Base-by-base conservation (phyloP, 225 moss, liverwort and hornwort genomes). In the Straminergon stramineum region DNA sequence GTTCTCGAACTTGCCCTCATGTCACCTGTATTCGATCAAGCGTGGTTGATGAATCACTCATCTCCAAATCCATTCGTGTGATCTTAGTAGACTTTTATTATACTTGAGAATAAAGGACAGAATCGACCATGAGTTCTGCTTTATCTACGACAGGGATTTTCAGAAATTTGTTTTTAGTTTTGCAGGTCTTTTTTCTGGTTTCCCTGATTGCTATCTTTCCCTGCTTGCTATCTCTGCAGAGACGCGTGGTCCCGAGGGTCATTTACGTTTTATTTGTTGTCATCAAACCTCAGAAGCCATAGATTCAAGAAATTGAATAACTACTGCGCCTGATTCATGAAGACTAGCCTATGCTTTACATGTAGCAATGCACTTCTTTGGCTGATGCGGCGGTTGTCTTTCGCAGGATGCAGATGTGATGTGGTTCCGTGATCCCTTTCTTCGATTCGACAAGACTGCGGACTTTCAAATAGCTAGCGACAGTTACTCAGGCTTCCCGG, bases 381-480 rank as follows among this genome's bases (percentile, higher is more conserved):
- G 74, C 87, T 92, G 65, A 94, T 90, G 73, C 83, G 86, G 87
- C 85, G n/a, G 79, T 88, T 85, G 22, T 66, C 83, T 89, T 80
- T 64, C 57, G 93, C 95, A 99, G 99, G 99, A 99, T 93, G 97
- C 97, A 82, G 99, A 99, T 90, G 95, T 99, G 45, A 94, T 99
- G 97, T 99, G 99, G 99, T 97, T 97, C 71, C 95, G 99, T 78
- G 91, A 97, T 89, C 99, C 99, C 57, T 99, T 99, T 88, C 93
- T 89, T 62, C 94, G 92, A 82, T 92, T 99, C 35, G 95, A 96
- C 85, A 91, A 92, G 60, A 70, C 60, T 63, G 96, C 96, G 61
- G 99, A 99, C 89, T 95, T 99, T 66, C 97, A 99, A 91, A 97
- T 99, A 53, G 99, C 99, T 5, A 94, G 99, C 53, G 99, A 99